phyloP scores from a whole-genome alignment of 345 rosid genomes.

The thale cress (Arabidopsis thaliana) region TAIR10.1 NC_003076.8:19280501-19281000 shows the following conservation, averaged over 20 bases:
- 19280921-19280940: neutral
- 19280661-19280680: constrained; percentile 25
- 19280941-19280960: neutral
- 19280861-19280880: neutral
- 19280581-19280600: no score
- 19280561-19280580: no score
- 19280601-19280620: constrained; percentile 15
- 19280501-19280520: no score
- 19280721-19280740: neutral
- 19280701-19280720: neutral
- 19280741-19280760: constrained; percentile 14
- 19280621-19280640: constrained; percentile 21
- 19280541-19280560: no score
- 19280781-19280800: constrained; percentile 23
- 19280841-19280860: neutral
- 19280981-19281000: neutral
- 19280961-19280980: neutral
- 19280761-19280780: constrained; percentile 24
- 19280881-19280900: neutral
- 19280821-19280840: constrained; percentile 19
- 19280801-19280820: constrained; percentile 7
- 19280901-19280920: neutral
- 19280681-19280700: constrained; percentile 25
- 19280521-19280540: no score
- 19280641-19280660: constrained; percentile 10